Base-by-base conservation (phyloP, 345 rosid genomes). In the Mercurialis annua region DNA sequence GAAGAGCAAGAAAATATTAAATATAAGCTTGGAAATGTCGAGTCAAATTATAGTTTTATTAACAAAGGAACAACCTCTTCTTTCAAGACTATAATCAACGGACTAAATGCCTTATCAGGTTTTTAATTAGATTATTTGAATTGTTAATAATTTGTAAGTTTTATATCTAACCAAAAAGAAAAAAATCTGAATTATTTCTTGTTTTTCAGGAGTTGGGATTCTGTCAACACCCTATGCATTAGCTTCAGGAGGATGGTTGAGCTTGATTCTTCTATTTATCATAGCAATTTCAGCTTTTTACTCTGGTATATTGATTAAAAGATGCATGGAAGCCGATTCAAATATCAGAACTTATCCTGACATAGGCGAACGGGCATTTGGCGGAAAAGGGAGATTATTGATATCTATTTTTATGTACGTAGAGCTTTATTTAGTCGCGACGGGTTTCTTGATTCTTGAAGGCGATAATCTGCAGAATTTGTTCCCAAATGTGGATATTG, bases 231-330 rank as follows among this genome's bases (percentile, higher is more conserved):
- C 97, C 20, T 87, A 86, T 70, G 98, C 97, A 15, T 73, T 92
- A 20, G 84, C 97, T 63, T 78, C 97, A 0, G 98, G 98, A 73
- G 98, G 98, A 69, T 92, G 98, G 98, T 49, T 87, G 71, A 87
- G 96, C 81, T 80, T 90, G 69, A 47, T 71, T 18, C 71, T 88
- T 14, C 84, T 92, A 36, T 84, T 90, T 51, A 52, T 74, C 30
- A 76, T 88, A 15, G 90, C 96, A 36, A 54, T 68, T 23, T 77
- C 87, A 46, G 73, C 92, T 11, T 92, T 88, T 68, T 92, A 87
- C 74, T 77, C 89, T 0, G 92, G 87, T 47, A 74, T 92, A 59
- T 72, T 92, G 59, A 87, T 92, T 18, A 79, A 90, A 65, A 84
- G 88, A 77, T 92, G 97, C 62, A 82, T 92, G 96, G 97, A 88